Evolutionary conservation across 2,329 filamentous ascomycete genomes (phyloP).

Genomic region (Verticillium klebahnii): DNA sequence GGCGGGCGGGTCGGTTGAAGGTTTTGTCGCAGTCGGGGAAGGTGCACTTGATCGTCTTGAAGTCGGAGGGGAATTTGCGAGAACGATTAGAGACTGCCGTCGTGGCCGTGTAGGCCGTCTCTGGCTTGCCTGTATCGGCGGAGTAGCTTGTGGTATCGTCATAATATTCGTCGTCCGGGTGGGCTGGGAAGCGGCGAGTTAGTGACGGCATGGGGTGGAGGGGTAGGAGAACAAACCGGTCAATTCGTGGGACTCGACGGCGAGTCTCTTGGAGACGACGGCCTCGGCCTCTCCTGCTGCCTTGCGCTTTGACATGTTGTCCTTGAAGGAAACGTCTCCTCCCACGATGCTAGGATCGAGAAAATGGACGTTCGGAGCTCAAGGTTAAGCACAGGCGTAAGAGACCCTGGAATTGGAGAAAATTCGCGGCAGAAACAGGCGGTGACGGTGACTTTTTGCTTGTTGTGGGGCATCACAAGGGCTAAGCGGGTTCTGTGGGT

Average conservation of each 20-base stretch:
- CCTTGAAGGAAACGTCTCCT: not conserved
- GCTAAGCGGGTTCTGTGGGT: not conserved
- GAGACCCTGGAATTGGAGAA: not conserved
- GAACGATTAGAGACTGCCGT: conserved; percentile 11
- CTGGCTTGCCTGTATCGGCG: conserved; percentile 9
- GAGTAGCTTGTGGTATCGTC: conserved; percentile 13
- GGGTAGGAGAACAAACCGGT: conserved; percentile 4
- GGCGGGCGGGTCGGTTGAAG: conserved; percentile 80
- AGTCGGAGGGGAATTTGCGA: conserved; percentile 60
- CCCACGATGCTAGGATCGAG: not conserved
- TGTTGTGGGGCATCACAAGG: not conserved
- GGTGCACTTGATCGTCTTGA: conserved; percentile 74
- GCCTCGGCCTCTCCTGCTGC: conserved; percentile 2
- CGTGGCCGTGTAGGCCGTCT: conserved; percentile 10
- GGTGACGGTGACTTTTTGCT: not conserved
- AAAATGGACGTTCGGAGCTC: not conserved
- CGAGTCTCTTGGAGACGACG: conserved; percentile 5
- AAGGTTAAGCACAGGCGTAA: not conserved
- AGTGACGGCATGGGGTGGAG: not conserved
- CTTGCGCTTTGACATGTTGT: conserved; percentile 11
- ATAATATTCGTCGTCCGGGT: conserved; percentile 10
- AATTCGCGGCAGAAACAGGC: conserved; percentile 1
- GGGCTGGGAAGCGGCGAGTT: not conserved
- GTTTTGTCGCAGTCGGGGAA: conserved; percentile 71
- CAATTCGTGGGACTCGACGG: conserved; percentile 1